A percentile compares a stretch with the other conserved stretches of the same genome.
phyloP scores from a whole-genome alignment of 345 rosid genomes.

The Geranium rotundifolium region DNA sequence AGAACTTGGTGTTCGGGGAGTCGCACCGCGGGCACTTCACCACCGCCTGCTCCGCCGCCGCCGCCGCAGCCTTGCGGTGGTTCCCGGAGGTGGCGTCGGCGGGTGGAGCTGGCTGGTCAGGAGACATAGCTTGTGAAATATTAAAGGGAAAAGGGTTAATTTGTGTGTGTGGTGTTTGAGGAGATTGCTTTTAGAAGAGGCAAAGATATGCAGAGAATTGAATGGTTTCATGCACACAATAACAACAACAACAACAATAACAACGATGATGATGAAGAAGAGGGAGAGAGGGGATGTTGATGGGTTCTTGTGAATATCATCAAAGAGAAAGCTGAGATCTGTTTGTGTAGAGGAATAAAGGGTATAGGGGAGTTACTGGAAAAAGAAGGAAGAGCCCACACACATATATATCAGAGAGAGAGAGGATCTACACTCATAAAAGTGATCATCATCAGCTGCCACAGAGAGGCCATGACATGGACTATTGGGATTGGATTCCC shows the following conservation, averaged over 20 bases:
- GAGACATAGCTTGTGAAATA: constrained; percentile 1
- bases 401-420: no score
- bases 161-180: not conserved
- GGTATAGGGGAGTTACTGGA: no score
- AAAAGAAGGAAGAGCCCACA: no score
- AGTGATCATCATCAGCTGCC: no score
- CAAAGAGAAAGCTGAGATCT: constrained; percentile 20
- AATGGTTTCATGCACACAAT: constrained; percentile 42
- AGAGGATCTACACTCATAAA: no score
- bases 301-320: constrained; percentile 51
- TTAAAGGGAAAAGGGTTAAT: not conserved
- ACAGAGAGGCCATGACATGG: no score
- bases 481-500: no score
- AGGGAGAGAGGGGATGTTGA: constrained; percentile 9
- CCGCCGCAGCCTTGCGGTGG: not conserved
- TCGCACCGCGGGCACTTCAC: constrained; percentile 86
- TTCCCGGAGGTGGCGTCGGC: no score
- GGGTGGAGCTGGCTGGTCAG: no score
- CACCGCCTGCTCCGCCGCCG: constrained; percentile 19
- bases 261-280: constrained; percentile 20
- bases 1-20: constrained; percentile 77
- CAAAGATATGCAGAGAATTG: constrained; percentile 29
- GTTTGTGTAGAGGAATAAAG: no score
- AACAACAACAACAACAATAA: no score
- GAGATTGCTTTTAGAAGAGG: constrained; percentile 37